Base-by-base conservation (phyloP, 306 rosid species). In the Gillenia trifoliata region DNA sequence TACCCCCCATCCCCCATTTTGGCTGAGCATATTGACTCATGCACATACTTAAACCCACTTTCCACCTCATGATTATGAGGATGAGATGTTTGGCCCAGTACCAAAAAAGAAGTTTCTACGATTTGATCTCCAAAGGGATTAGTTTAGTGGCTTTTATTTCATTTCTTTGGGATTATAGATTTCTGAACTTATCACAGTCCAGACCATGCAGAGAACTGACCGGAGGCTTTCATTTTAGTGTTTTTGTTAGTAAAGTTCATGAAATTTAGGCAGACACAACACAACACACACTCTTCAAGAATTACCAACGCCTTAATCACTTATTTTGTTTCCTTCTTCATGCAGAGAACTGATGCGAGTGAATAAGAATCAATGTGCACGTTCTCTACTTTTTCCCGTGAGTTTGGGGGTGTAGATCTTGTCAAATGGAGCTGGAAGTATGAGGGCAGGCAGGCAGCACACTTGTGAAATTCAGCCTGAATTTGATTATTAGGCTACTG, bases 341-440 rank as follows among this genome's bases (percentile, higher is more conserved):
- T 57, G 78, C 91, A 87, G 97, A 86, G 78, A 71, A 89, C 86
- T 80, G 87, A 83, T 41, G 80, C 54, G 10, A 74, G 70, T 70
- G 72, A 79, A 66, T 52, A 72, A 79, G 78, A 80, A 55, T 64
- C 73, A 26, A 43, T 38, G 8, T 49, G 68, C 45, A 16, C 30
- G 56, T 67, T 70, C 57, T 68, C 41, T 22, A 25, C 22, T 47
- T 47, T 47, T 47, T 38, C 68, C 68, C 34, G 47, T 59, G 41
- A 13, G 65, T 40, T 66, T 40, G 45, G 43, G 49, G 52, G 52
- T 47, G 47, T 65, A 74, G 76, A 68, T 47, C 52, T 1, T 38
- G 49, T 57, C 19, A 55, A 69, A 41, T 49, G 30, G 45, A 76
- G 79, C 71, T 30, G 63, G 29, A 71, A 45, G 6, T 50, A 41